Base-by-base conservation (phyloP, 2,329 filamentous ascomycete genomes). In the Penicillium sp. region DNA sequence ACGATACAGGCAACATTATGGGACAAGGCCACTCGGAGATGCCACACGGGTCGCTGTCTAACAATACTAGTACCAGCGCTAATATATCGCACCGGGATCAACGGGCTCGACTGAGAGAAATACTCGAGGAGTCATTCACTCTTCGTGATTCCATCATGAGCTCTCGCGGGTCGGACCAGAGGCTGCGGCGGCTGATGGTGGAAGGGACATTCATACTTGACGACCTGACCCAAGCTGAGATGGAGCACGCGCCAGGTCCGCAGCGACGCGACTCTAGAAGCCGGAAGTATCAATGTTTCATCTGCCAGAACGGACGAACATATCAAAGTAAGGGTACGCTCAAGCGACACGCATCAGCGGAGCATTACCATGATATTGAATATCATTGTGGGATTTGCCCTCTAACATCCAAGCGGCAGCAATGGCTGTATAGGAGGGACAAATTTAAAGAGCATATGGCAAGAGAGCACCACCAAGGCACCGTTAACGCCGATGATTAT, bases 271-370 rank as follows among this genome's bases (percentile, higher is more conserved):
- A 41, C 35, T 41, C 35, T 13, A 6, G 13, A 2, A 23, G 41
- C 31, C 41, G 30, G 31, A 15, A 30, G 7, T 50, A 41, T 29
- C 46, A 31, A 23, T 57, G 55, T n/a, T 17, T 50, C 19, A 17
- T 57, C 21, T 57, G 55, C 21, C 21, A 11, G 13, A 5, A 15
- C 19, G 19, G 13, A 29, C 31, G 4, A 31, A 38, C 13, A 11
- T 57, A 21, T 46, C 44, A 44, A 13, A 57, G 49, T 31, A 48
- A 11, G 23, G 55, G 55, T 5, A 57, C 55, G 15, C 30, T 57
- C 17, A 50, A n/a, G 21, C 7, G 55, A 1, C 55, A 57, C 13
- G 11, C 44, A 8, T 41, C 19, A 17, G n/a, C 19, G 3, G 38
- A 35, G 3, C 55, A 57, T 8, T 45, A n/a, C 15, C 31, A 31